phyloP scores from a whole-genome alignment of 2,329 filamentous ascomycete species.

The Fonsecaea pedrosoi region DNA sequence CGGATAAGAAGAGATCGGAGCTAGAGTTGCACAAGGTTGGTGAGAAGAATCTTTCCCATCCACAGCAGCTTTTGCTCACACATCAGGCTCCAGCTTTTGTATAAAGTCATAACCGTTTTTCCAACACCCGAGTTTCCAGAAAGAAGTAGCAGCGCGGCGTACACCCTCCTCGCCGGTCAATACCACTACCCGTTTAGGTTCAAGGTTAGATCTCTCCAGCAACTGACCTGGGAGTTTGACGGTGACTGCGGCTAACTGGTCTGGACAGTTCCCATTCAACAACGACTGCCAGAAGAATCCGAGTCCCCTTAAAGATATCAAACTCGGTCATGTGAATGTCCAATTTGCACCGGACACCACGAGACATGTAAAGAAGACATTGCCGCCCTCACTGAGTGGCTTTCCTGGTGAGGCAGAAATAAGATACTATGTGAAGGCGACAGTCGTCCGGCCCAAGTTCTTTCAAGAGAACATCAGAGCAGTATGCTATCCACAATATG shows the following conservation, averaged over 20 bases:
- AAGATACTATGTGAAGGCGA: constrained; percentile 94
- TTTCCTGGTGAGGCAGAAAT: constrained; percentile 89
- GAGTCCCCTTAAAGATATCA: constrained; percentile 55
- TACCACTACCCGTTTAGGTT: constrained; percentile 59
- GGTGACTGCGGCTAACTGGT: constrained; percentile 13
- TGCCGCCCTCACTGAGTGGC: constrained; percentile 87
- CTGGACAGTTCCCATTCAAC: constrained; percentile 56
- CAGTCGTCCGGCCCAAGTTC: constrained; percentile 83
- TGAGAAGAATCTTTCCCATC: constrained; percentile 31
- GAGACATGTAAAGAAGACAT: constrained; percentile 79
- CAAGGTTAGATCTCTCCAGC: constrained; percentile 48
- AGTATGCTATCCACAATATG: constrained; percentile 41
- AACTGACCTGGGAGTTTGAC: not conserved
- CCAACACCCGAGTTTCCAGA: constrained; percentile 53
- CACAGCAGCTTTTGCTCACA: constrained; percentile 17
- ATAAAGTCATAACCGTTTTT: constrained; percentile 56
- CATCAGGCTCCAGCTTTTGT: constrained; percentile 50
- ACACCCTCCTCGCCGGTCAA: constrained; percentile 54
- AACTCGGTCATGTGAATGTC: constrained; percentile 53
- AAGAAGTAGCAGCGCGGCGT: constrained; percentile 44
- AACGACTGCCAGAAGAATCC: constrained; percentile 56
- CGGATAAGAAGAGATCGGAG: constrained; percentile 57
- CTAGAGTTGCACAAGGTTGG: constrained; percentile 57
- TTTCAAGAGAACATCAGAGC: constrained; percentile 86
- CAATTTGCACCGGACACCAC: constrained; percentile 53